These are phyloP conservation scores for Podospora anserina DNA, from an alignment of 495 filamentous ascomycete species.

Conservation along the genomic window DNA sequence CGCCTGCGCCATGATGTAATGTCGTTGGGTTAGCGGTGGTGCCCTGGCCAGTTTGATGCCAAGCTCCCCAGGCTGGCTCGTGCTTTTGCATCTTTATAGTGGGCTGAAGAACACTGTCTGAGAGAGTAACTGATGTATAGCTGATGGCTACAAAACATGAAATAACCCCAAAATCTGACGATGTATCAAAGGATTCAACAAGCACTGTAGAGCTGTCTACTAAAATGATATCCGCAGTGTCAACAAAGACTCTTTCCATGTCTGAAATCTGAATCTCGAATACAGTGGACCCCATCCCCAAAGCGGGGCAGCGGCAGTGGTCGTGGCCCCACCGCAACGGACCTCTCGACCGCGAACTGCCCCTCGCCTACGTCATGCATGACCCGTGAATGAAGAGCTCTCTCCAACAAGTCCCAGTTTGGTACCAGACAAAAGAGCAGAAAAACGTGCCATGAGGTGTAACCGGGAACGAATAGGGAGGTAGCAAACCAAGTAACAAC, in stretches of 20 bases:
- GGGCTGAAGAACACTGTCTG: not conserved
- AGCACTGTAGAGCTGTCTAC: not conserved
- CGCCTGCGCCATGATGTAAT: slow-evolving; percentile 6
- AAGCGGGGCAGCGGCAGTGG: slow-evolving; percentile 1
- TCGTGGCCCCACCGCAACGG: not conserved
- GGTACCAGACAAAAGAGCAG: not conserved
- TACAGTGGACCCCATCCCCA: not conserved
- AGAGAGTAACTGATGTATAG: too few species aligned
- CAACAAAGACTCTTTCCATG: not conserved
- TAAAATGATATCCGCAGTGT: not conserved
- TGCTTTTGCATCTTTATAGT: not conserved
- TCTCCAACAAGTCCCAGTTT: not conserved
- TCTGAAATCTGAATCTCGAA: not conserved
- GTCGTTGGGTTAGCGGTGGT: not conserved
- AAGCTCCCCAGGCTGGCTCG: not conserved
- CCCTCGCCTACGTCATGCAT: slow-evolving; percentile 6
- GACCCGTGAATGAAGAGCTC: slow-evolving; percentile 9
- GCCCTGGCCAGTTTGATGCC: slow-evolving; percentile 2
- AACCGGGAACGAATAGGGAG: not conserved
- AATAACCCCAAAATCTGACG: not conserved
- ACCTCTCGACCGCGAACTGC: not conserved
- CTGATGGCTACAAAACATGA: too few species aligned
- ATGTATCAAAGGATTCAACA: not conserved
- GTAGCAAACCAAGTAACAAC: not conserved
- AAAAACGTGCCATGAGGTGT: not conserved